Evolutionary conservation across 1,284 basidiomycete species (phyloP), one percentile per base, ranked within the genome.

Genomic region (Singerocomus rubriflavus): DNA sequence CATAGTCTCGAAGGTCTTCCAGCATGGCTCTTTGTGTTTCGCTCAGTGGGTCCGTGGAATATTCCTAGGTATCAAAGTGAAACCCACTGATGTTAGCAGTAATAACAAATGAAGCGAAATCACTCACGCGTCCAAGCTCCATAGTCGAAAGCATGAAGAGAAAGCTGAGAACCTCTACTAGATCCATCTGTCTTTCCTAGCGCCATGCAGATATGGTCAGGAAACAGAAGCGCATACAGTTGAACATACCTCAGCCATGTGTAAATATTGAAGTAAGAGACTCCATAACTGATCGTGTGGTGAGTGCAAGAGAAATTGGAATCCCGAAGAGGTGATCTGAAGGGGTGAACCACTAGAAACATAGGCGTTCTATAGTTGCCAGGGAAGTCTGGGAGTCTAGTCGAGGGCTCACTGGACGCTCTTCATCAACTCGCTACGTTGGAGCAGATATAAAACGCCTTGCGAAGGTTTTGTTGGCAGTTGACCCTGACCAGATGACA

Each of bases 261-360:
- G 78, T 44, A 95, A 72, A 69, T 98, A 99, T 61, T 94, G 91
- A 37, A 98, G 78, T 48, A 99, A 73, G 36, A 99, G 76, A 65
- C 93, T 91, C 97, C 97, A 99, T n/a, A 99, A 73, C 67, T 99
- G 97, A 16, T 89, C 91, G 65, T 98, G 93, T n/a, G 97, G 89
- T 38, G 96, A 88, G 66, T 98, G 90, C 21, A 99, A 79, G 47
- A 99, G 79, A 67, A 99, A 99, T 65, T 98, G 96, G 68, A 99
- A 99, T 10, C 97, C 97, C 37, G 85, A 79, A 11, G 94, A 97
- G 11, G 95, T 98, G 69, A 99, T 99, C 57, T 87, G 85, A 49
- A 85, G 74, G 66, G 76, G 60, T 61, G 74, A 70, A 58, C 80
- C 73, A 59, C 80, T 82, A 56, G 52, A 59, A 59, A 21, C 55